Evolutionary conservation across 768 basidiomycete species (phyloP).

Genomic region (Coprinopsis cinerea): DNA sequence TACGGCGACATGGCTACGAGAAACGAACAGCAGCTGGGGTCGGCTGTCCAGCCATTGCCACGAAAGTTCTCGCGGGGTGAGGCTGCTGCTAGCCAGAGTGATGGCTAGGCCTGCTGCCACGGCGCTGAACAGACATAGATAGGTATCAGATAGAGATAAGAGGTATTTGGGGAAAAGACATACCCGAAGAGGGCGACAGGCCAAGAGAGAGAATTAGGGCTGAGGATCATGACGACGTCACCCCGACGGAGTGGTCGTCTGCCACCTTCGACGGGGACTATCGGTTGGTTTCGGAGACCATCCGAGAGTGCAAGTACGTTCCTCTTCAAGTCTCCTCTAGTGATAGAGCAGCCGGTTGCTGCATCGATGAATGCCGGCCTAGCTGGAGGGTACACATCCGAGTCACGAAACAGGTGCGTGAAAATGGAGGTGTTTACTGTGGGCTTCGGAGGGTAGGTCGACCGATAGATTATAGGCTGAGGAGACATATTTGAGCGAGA

Average conservation of each 20-base stretch:
- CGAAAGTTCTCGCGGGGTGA: slow-evolving; percentile 12
- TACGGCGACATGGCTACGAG: slow-evolving; percentile 1
- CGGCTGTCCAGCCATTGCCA: slow-evolving; percentile 14
- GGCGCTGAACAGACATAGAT: background rate
- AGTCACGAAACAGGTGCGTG: slow-evolving; percentile 18
- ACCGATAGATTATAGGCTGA: slow-evolving; percentile 19
- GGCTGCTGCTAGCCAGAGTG: slow-evolving; percentile 9
- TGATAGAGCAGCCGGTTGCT: slow-evolving; percentile 14
- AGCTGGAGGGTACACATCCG: slow-evolving; percentile 4
- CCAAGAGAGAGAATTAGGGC: slow-evolving; percentile 14
- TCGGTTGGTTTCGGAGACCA: slow-evolving; percentile 17
- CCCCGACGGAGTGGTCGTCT: slow-evolving; percentile 3
- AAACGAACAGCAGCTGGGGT: slow-evolving; percentile 9
- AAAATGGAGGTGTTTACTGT: slow-evolving; percentile 17
- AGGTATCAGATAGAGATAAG: background rate
- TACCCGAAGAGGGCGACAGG: slow-evolving; percentile 13
- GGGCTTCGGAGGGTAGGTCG: slow-evolving; percentile 14
- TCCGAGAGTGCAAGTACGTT: slow-evolving; percentile 16
- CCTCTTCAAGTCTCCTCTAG: slow-evolving; percentile 17
- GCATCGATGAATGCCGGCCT: slow-evolving; percentile 19
- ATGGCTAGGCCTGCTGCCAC: slow-evolving; percentile 12
- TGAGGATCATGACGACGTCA: slow-evolving; percentile 14
- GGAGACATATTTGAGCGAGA: background rate
- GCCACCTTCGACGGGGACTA: background rate
- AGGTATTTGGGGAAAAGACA: background rate